These are phyloP conservation scores for Syncephalis plumigaleata DNA, from an alignment of 371 early-diverging fungal genomes.

Conservation along the genomic window DNA sequence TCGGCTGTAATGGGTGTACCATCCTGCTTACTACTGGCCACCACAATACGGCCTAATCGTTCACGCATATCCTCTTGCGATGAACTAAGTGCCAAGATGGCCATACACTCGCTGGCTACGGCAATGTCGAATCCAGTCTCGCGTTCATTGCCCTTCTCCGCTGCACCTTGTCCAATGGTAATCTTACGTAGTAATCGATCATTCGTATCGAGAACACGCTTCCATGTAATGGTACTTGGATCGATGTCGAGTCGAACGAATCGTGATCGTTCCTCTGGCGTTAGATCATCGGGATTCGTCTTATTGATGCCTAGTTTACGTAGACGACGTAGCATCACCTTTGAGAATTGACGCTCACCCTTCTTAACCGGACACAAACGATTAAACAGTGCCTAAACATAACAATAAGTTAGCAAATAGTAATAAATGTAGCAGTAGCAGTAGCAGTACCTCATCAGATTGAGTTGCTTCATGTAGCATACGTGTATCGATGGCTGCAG, in stretches of 20 bases:
- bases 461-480: slow-evolving; percentile 93
- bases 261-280: slow-evolving; percentile 48
- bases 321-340: slow-evolving; percentile 72
- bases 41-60: slow-evolving; percentile 85
- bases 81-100: slow-evolving; percentile 81
- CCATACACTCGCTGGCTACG: slow-evolving; percentile 96
- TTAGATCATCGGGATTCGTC: slow-evolving; percentile 56
- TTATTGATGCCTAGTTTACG: slow-evolving; percentile 66
- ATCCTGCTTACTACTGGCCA: slow-evolving; percentile 49
- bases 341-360: slow-evolving; percentile 61
- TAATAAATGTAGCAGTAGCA: neutral
- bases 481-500: slow-evolving; percentile 95
- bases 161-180: slow-evolving; percentile 67
- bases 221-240: slow-evolving; percentile 82
- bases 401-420: neutral
- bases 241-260: slow-evolving; percentile 90
- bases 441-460: slow-evolving; percentile 28
- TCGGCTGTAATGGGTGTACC: slow-evolving; percentile 87
- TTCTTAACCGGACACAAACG: slow-evolving; percentile 79
- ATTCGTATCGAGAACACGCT: slow-evolving; percentile 86
- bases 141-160: slow-evolving; percentile 74
- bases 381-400: slow-evolving; percentile 47
- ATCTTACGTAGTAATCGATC: slow-evolving; percentile 87
- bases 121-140: slow-evolving; percentile 91
- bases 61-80: slow-evolving; percentile 81